Percentiles rank a stretch among this genome's conserved stretches.
Evolutionary conservation across 331 rosid genomes (phyloP).

Genomic region (Quercus phellos): DNA sequence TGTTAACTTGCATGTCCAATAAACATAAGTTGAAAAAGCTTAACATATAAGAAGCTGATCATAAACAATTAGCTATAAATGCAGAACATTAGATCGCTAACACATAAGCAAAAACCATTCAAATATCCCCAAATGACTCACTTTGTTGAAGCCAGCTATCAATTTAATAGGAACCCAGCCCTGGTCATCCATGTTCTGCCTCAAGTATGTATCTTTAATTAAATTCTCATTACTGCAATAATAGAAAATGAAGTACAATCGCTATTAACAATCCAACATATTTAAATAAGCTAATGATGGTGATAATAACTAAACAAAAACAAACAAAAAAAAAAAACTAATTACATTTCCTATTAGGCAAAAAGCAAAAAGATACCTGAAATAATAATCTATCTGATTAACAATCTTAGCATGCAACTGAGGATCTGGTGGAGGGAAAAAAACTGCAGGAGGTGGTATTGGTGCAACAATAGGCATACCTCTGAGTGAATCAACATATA

Average conservation of each 20-base stretch:
- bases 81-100: constrained; percentile 4
- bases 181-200: constrained; percentile 73
- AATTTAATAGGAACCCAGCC: constrained; percentile 77
- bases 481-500: constrained; percentile 39
- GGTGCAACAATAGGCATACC: constrained; percentile 42
- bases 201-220: constrained; percentile 67
- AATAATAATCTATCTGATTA: constrained; percentile 74
- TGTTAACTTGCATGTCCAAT: not conserved
- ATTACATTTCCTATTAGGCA: not conserved
- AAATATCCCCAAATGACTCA: constrained; percentile 40
- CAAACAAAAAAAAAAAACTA: not conserved
- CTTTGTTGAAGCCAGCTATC: constrained; percentile 73
- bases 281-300: not conserved
- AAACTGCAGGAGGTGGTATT: constrained; percentile 30
- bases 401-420: constrained; percentile 56
- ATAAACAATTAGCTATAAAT: not conserved
- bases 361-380: constrained; percentile 53
- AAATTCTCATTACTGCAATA: constrained; percentile 73
- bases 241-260: constrained; percentile 14
- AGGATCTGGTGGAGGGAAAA: constrained; percentile 38
- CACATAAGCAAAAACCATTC: not conserved
- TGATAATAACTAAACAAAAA: not conserved
- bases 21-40: not conserved
- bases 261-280: constrained; percentile 23
- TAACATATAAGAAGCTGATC: not conserved